A percentile compares a stretch with the other conserved stretches of the same genome.
phyloP scores from a whole-genome alignment of 345 rosid species.

The Arabidopsis arenosa region DNA sequence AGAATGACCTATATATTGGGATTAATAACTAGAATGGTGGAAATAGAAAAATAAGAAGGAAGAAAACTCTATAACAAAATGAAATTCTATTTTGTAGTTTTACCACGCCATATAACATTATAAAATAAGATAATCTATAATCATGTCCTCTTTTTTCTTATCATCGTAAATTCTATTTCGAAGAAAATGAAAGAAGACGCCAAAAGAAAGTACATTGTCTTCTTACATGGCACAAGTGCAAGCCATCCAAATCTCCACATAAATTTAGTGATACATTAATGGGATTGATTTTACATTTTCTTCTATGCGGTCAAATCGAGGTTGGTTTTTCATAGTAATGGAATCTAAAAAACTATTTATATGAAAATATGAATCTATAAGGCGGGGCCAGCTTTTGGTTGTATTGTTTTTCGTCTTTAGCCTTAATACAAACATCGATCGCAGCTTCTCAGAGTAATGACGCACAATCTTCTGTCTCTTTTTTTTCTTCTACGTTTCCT shows the following conservation, averaged over 20 bases:
- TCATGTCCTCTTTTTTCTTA: slow-evolving; percentile 2
- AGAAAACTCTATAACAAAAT: too few relatives aligned
- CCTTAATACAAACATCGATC: slow-evolving; percentile 26
- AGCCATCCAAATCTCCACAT: slow-evolving; percentile 34
- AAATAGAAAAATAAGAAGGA: too few relatives aligned
- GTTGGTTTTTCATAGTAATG: slow-evolving; percentile 1
- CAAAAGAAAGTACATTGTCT: slow-evolving; percentile 36
- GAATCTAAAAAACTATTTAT: slow-evolving; percentile 26
- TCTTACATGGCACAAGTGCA: slow-evolving; percentile 43
- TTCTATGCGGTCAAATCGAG: background rate
- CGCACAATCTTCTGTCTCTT: slow-evolving; percentile 11
- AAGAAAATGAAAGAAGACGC: slow-evolving; percentile 27
- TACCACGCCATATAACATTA: background rate
- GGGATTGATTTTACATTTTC: background rate
- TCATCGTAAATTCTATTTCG: slow-evolving; percentile 22
- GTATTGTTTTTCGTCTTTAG: slow-evolving; percentile 15
- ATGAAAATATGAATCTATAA: background rate
- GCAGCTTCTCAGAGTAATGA: slow-evolving; percentile 28
- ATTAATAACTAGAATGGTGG: too few relatives aligned
- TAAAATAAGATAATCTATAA: background rate
- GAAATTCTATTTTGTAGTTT: background rate
- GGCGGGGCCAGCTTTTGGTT: slow-evolving; percentile 11
- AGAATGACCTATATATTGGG: too few relatives aligned
- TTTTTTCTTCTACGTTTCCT: background rate
- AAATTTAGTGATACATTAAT: background rate